Evolutionary conservation across 2,329 filamentous ascomycete species (phyloP).

Genomic region (Ascomycota sp.): DNA sequence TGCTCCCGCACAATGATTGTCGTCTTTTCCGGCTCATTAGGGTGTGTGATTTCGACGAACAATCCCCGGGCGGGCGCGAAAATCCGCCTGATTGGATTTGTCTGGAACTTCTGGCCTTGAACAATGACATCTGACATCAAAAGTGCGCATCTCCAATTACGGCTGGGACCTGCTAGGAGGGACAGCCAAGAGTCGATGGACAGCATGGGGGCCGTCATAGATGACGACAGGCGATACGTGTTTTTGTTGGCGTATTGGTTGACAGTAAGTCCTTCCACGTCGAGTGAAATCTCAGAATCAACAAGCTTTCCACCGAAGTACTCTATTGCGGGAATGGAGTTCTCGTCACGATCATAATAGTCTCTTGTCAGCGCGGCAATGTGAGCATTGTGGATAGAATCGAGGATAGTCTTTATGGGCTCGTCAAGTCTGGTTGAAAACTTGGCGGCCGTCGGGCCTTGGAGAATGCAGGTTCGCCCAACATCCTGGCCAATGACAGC

Average conservation of each 20-base stretch:
- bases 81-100: conserved; percentile 83
- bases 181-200: conserved; percentile 69
- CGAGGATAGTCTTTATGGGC: conserved; percentile 85
- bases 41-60: conserved; percentile 70
- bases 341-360: conserved; percentile 54
- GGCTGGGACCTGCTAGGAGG: conserved; percentile 63
- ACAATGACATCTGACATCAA: conserved; percentile 87
- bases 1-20: conserved; percentile 76
- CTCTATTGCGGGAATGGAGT: conserved; percentile 64
- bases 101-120: conserved; percentile 91
- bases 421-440: conserved; percentile 83
- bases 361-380: conserved; percentile 64
- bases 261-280: conserved; percentile 72
- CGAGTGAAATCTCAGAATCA: conserved; percentile 48
- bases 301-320: conserved; percentile 87
- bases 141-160: conserved; percentile 88
- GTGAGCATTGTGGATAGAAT: conserved; percentile 74
- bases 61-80: conserved; percentile 73
- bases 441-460: conserved; percentile 80
- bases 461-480: conserved; percentile 84
- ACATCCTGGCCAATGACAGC: conserved; percentile 94
- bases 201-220: conserved; percentile 54
- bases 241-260: conserved; percentile 60
- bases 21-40: conserved; percentile 66
- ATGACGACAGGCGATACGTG: conserved; percentile 63